Conservation (phyloP, 108 stramenopile species). For the Nannochloropsis oceanica region DNA sequence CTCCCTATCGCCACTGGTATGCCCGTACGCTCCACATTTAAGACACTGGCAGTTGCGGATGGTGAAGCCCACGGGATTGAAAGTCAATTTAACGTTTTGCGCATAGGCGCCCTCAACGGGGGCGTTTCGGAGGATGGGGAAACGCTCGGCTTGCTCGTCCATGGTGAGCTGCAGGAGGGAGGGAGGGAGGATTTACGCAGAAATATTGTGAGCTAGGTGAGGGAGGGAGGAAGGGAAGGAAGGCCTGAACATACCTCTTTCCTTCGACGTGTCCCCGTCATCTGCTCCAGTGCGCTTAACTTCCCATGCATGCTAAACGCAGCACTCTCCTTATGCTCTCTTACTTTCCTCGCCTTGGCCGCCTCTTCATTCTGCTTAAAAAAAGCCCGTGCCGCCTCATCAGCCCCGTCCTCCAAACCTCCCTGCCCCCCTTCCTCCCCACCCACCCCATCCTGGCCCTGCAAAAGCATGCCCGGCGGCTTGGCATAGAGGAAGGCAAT, state of each 20-base stretch:
- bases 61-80: slow-evolving; percentile 27
- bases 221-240: no score
- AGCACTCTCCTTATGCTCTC: not conserved
- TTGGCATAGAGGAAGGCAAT: not conserved
- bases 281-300: not conserved
- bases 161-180: no score
- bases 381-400: not conserved
- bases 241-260: no score
- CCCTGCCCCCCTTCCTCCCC: not conserved
- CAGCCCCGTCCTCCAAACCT: not conserved
- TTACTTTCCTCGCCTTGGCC: not conserved
- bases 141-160: slow-evolving; percentile 32
- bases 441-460: not conserved
- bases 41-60: slow-evolving; percentile 35
- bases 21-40: slow-evolving; percentile 35
- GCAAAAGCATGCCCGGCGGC: not conserved
- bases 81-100: not conserved
- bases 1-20: slow-evolving; percentile 31
- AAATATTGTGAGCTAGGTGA: no score
- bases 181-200: no score
- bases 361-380: not conserved
- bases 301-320: not conserved
- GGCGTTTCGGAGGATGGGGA: slow-evolving; percentile 38
- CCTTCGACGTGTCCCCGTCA: not conserved
- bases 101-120: slow-evolving; percentile 32